Conservation (phyloP, 1,139 yeast genomes). For the Casaregolazyma suthepensis region DNA sequence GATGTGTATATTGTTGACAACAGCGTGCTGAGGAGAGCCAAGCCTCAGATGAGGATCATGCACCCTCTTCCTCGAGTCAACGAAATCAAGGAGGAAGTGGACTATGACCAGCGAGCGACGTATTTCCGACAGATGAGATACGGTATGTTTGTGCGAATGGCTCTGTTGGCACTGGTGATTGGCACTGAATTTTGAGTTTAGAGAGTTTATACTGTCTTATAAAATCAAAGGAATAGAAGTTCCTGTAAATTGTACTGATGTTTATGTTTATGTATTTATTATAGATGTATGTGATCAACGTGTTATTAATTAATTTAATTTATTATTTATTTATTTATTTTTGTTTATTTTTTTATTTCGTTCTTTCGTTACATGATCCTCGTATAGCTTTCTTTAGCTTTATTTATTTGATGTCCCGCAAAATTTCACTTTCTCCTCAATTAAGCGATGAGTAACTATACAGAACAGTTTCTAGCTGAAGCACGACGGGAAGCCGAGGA, state of each 20-base stretch:
- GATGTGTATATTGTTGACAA: conserved; percentile 91
- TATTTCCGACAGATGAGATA: conserved; percentile 99
- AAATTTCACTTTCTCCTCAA: background rate
- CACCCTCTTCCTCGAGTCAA: conserved; percentile 98
- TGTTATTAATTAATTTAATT: conserved; percentile 4
- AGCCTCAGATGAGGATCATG: conserved; percentile 98
- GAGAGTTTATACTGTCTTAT: background rate
- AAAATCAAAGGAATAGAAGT: background rate
- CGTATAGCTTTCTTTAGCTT: conserved; percentile 2
- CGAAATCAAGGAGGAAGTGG: conserved; percentile 97
- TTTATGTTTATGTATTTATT: conserved; percentile 1
- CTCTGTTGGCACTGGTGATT: conserved; percentile 93
- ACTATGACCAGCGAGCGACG: conserved; percentile 98
- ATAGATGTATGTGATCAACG: background rate
- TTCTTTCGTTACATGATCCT: conserved; percentile 4
- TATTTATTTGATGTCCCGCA: background rate
- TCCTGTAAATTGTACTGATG: background rate
- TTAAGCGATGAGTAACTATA: conserved; percentile 4
- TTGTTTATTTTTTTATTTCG: conserved; percentile 10
- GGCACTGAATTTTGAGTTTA: conserved; percentile 43
- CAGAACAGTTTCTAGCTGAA: conserved; percentile 6
- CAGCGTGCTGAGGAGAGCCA: conserved; percentile 83
- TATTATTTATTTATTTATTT: conserved; percentile 6
- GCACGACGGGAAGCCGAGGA: conserved; percentile 5
- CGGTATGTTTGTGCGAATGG: conserved; percentile 98